phyloP scores from a whole-genome alignment of 257 asterid species.

The Ophiorrhiza pumila region DNA sequence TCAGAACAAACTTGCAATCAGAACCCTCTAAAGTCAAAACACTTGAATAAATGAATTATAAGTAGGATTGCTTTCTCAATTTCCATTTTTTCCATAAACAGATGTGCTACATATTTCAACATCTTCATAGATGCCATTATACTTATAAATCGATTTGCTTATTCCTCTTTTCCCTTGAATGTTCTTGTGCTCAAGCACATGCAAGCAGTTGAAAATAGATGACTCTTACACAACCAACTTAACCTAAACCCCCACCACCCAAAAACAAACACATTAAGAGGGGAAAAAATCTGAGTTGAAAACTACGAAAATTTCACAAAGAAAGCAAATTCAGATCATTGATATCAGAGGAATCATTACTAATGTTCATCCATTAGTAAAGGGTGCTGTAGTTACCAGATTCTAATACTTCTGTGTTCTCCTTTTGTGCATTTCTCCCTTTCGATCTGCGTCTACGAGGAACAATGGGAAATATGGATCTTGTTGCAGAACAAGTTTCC shows the following conservation, averaged over 20 bases:
- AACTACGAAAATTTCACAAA: not conserved
- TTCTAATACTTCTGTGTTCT: not conserved
- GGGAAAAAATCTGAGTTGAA: not conserved
- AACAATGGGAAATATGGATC: not conserved
- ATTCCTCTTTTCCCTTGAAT: not conserved
- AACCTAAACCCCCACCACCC: too few species aligned
- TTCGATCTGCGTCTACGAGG: constrained; percentile 7
- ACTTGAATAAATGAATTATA: too few species aligned
- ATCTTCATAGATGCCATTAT: not conserved
- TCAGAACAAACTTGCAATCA: not conserved
- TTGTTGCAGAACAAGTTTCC: too few species aligned
- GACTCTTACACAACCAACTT: not conserved
- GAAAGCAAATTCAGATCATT: not conserved
- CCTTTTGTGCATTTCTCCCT: not conserved
- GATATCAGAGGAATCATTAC: not conserved
- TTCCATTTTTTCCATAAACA: not conserved
- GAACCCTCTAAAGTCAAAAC: not conserved
- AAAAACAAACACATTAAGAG: not conserved
- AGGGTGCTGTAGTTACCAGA: not conserved
- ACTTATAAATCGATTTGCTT: not conserved
- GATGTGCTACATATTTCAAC: not conserved
- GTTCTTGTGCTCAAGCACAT: not conserved
- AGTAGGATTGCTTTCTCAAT: not conserved
- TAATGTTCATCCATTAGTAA: not conserved
- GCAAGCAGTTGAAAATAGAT: not conserved